phyloP scores from a whole-genome alignment of 2,329 filamentous ascomycete genomes.

The Cladosporium oxysporum region DNA sequence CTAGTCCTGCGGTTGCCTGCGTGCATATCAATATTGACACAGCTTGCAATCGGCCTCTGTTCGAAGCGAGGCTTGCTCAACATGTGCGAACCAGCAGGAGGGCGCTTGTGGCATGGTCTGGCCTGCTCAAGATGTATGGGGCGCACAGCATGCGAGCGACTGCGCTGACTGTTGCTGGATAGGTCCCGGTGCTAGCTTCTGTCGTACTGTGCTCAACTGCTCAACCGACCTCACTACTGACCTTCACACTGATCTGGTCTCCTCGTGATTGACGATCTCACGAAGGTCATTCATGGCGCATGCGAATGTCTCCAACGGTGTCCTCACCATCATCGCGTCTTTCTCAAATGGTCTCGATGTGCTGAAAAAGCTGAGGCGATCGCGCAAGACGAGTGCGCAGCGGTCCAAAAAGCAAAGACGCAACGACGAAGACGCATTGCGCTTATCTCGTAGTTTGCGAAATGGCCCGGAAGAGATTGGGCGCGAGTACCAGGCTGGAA shows the following conservation, averaged over 20 bases:
- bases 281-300: constrained; percentile 23
- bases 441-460: constrained; percentile 43
- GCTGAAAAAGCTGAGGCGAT: constrained; percentile 45
- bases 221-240: background rate
- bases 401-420: constrained; percentile 19
- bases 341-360: constrained; percentile 49
- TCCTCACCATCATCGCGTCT: constrained; percentile 46
- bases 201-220: constrained; percentile 4
- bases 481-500: constrained; percentile 42
- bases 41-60: constrained; percentile 1
- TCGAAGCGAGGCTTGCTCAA: constrained; percentile 1
- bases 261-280: background rate
- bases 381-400: constrained; percentile 35
- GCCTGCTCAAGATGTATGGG: background rate
- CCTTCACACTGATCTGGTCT: background rate
- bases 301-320: constrained; percentile 30
- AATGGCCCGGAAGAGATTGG: constrained; percentile 46
- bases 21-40: constrained; percentile 13
- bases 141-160: background rate
- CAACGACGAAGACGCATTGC: constrained; percentile 39
- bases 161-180: background rate
- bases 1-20: constrained; percentile 6
- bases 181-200: background rate
- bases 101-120: background rate
- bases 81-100: background rate